Conservation (phyloP, 495 filamentous ascomycete genomes). For the Penicillium nucicola region DNA sequence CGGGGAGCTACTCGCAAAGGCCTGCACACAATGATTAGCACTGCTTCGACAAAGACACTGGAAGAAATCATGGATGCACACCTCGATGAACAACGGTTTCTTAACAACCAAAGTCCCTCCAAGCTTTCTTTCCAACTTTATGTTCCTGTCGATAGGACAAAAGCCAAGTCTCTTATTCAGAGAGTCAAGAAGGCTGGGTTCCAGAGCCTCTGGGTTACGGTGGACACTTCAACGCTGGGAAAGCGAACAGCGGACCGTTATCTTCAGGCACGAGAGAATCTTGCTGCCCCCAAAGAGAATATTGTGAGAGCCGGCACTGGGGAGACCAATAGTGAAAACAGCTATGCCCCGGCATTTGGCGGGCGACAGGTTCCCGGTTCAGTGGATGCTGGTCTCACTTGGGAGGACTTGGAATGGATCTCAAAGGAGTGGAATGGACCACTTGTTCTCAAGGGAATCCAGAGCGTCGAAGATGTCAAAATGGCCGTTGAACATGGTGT, state of each 20-base stretch:
- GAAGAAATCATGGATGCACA: conserved; percentile 22
- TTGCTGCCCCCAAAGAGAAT: conserved; percentile 1
- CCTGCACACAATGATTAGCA: conserved; percentile 16
- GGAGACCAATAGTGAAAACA: conserved; percentile 8
- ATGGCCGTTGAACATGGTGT: conserved; percentile 14
- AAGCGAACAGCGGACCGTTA: conserved; percentile 21
- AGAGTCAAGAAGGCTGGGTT: conserved; percentile 17
- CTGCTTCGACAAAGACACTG: conserved; percentile 14
- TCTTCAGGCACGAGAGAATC: conserved; percentile 15
- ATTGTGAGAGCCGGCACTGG: not conserved
- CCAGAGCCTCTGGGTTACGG: conserved; percentile 19
- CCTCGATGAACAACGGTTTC: conserved; percentile 5
- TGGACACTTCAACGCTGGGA: conserved; percentile 17
- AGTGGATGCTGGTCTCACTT: conserved; percentile 14
- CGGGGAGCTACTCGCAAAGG: conserved; percentile 16
- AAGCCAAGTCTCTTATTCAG: conserved; percentile 13
- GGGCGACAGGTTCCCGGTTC: conserved; percentile 17
- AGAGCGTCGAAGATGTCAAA: conserved; percentile 13
- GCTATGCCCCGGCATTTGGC: conserved; percentile 13
- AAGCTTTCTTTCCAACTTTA: conserved; percentile 18
- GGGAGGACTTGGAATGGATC: conserved; percentile 18
- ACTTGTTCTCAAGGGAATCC: conserved; percentile 14
- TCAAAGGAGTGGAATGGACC: conserved; percentile 16
- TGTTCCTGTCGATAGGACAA: conserved; percentile 13
- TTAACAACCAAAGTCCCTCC: conserved; percentile 11